Evolutionary conservation across 2,329 filamentous ascomycete genomes (phyloP).

Genomic region (Chrysoporthe austroafricana): DNA sequence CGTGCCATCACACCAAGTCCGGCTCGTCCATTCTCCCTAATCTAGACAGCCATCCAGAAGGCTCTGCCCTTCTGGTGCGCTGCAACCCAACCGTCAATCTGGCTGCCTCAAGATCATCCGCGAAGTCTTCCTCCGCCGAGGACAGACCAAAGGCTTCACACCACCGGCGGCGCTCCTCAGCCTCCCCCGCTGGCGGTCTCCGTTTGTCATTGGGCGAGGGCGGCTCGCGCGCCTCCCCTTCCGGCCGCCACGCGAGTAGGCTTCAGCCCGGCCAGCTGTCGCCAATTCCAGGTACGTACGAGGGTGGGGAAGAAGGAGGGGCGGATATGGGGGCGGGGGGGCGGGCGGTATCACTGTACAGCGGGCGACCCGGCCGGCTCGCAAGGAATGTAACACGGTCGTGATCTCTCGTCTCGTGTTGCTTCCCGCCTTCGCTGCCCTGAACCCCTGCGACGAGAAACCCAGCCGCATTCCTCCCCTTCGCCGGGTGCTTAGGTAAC

Average conservation of each 20-base stretch:
- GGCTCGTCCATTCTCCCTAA: conserved; percentile 7
- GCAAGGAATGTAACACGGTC: conserved; percentile 5
- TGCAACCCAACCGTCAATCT: conserved; percentile 44
- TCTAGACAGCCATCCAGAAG: conserved; percentile 24
- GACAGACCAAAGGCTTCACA: conserved; percentile 52
- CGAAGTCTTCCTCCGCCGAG: conserved; percentile 55
- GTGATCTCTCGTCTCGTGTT: conserved; percentile 10
- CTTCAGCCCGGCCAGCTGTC: conserved; percentile 48
- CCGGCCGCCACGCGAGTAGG: conserved; percentile 43
- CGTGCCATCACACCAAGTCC: neutral
- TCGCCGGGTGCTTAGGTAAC: conserved; percentile 8
- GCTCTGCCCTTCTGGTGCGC: conserved; percentile 33
- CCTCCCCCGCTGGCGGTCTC: conserved; percentile 37
- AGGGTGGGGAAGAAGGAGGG: neutral
- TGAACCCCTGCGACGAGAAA: conserved; percentile 15
- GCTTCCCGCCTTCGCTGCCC: conserved; percentile 23
- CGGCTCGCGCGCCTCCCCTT: conserved; percentile 38
- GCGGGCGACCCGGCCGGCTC: too few relatives aligned
- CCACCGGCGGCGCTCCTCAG: conserved; percentile 55
- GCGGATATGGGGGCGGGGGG: too few relatives aligned
- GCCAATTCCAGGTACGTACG: conserved; percentile 59
- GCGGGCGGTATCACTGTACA: neutral
- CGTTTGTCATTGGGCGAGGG: conserved; percentile 39
- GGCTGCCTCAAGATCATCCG: conserved; percentile 53
- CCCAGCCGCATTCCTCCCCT: conserved; percentile 17